Conservation (phyloP, 331 rosid genomes). For the Quercus lobata region DNA sequence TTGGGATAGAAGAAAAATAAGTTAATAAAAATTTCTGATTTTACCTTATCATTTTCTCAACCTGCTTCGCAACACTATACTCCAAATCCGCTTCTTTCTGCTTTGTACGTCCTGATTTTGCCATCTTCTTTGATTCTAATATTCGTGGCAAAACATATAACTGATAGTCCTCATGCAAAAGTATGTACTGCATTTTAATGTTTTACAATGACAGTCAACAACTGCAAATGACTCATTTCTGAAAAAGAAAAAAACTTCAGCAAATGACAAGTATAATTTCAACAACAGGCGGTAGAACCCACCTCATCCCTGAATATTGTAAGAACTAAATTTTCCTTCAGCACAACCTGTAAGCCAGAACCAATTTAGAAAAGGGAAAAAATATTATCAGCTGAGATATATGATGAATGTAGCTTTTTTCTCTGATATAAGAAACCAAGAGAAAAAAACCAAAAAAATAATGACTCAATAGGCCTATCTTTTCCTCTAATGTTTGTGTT, state of each 20-base stretch:
- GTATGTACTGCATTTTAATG: constrained; percentile 57
- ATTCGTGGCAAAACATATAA: constrained; percentile 83
- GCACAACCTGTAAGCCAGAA: constrained; percentile 64
- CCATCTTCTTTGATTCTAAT: constrained; percentile 97
- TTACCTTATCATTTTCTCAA: constrained; percentile 98
- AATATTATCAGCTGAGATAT: too few species aligned
- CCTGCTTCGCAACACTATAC: constrained; percentile 96
- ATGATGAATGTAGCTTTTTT: too few species aligned
- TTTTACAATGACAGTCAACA: constrained; percentile 15
- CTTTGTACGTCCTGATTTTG: constrained; percentile 95
- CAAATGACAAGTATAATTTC: constrained; percentile 11
- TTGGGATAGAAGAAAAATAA: neutral
- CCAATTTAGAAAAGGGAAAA: neutral
- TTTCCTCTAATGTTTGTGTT: too few species aligned
- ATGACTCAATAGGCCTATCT: too few species aligned
- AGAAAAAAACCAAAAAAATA: too few species aligned
- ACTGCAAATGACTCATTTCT: neutral
- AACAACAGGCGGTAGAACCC: constrained; percentile 17
- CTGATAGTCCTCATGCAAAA: constrained; percentile 92
- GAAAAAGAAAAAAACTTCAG: constrained; percentile 18
- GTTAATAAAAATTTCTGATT: constrained; percentile 9
- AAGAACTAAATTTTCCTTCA: constrained; percentile 90
- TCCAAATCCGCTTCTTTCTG: constrained; percentile 98
- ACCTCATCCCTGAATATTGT: constrained; percentile 96
- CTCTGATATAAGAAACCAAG: too few species aligned